Evolutionary conservation across 1,284 basidiomycete genomes (phyloP).

Genomic region (Peniophora sp.): DNA sequence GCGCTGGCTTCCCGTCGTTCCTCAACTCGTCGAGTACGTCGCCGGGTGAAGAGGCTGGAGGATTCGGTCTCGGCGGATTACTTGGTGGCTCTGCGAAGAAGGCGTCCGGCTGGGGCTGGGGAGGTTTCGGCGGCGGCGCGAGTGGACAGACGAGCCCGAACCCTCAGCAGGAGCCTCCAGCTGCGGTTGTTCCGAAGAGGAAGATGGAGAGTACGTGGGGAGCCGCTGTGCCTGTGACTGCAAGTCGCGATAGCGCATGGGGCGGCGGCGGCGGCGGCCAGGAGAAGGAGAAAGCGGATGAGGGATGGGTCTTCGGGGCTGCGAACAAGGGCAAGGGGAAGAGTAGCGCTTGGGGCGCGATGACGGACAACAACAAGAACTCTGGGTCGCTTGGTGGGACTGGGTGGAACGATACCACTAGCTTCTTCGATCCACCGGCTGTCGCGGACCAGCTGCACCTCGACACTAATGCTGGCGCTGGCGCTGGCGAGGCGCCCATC

Average conservation of each 20-base stretch:
- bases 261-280: neutral
- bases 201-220: slow-evolving; percentile 3
- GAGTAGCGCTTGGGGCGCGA: neutral
- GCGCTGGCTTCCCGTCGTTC: neutral
- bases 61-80: neutral
- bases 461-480: neutral
- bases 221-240: neutral
- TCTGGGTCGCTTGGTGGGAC: neutral
- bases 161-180: neutral
- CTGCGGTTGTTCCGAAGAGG: slow-evolving; percentile 4
- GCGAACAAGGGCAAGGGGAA: neutral
- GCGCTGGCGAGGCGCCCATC: neutral
- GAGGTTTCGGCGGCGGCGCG: slow-evolving; percentile 2
- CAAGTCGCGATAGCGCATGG: neutral
- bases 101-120: neutral
- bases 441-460: neutral
- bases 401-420: neutral
- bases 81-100: neutral
- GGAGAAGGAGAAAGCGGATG: neutral
- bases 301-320: neutral
- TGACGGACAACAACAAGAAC: neutral
- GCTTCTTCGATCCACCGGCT: neutral
- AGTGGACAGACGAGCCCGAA: slow-evolving; percentile 1
- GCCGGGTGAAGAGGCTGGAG: neutral
- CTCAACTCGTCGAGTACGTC: neutral